Conservation (phyloP, 805 yeast genomes). For the Huiozyma naganishii region DNA sequence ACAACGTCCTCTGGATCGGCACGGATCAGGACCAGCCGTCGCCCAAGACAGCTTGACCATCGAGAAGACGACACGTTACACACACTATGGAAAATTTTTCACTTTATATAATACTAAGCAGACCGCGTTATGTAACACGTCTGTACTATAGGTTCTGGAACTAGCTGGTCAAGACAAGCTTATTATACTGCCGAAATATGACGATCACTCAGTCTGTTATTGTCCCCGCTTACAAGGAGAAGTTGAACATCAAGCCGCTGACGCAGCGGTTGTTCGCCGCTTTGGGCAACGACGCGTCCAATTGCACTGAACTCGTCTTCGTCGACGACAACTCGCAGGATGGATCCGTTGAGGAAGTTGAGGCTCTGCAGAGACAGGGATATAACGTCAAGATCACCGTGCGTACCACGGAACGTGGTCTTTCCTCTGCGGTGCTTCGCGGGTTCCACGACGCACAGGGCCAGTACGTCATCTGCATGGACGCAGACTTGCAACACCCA, state of each 20-base stretch:
- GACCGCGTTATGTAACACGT: too few relatives aligned
- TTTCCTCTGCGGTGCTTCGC: slow-evolving; percentile 39
- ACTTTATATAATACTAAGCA: not conserved
- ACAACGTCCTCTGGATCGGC: slow-evolving; percentile 56
- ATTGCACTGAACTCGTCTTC: slow-evolving; percentile 36
- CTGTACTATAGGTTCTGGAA: too few relatives aligned
- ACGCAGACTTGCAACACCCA: slow-evolving; percentile 44
- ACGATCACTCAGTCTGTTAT: slow-evolving; percentile 33
- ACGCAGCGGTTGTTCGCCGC: slow-evolving; percentile 41
- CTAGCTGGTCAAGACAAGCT: too few relatives aligned
- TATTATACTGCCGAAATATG: slow-evolving; percentile 10
- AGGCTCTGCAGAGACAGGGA: slow-evolving; percentile 33
- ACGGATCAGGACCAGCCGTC: not conserved
- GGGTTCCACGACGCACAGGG: slow-evolving; percentile 40
- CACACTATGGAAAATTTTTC: not conserved
- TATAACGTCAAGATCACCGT: slow-evolving; percentile 40
- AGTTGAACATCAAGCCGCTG: slow-evolving; percentile 37
- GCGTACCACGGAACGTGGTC: slow-evolving; percentile 40
- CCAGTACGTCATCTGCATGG: slow-evolving; percentile 40
- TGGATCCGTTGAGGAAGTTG: slow-evolving; percentile 44
- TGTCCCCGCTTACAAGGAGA: slow-evolving; percentile 44
- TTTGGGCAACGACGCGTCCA: slow-evolving; percentile 33
- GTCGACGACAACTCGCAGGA: slow-evolving; percentile 43
- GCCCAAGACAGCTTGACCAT: too few relatives aligned
- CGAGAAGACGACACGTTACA: not conserved